Percentiles rank a stretch among this genome's conserved stretches.
These are phyloP conservation scores for Radiomyces spectabilis DNA, from an alignment of 192 early-diverging fungal species.

Conservation along the genomic window DNA sequence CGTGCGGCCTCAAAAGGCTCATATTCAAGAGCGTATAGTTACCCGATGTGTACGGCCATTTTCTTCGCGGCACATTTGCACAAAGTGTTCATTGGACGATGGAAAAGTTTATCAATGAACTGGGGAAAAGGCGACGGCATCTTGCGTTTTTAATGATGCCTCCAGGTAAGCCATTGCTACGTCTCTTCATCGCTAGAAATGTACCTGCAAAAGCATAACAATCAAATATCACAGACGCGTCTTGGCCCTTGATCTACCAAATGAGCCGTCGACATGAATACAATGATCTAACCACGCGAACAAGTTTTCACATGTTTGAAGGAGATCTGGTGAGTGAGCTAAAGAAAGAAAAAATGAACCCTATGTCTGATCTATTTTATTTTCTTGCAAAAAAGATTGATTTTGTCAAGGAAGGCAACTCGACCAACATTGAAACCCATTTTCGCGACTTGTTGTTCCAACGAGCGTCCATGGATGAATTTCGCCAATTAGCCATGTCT, in stretches of 20 bases:
- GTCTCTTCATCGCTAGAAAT: too few species aligned
- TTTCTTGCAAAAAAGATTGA: constrained; percentile 46
- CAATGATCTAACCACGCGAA: constrained; percentile 36
- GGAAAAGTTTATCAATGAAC: constrained; percentile 46
- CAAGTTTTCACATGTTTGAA: constrained; percentile 40
- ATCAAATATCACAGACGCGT: constrained; percentile 38
- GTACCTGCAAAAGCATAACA: too few species aligned
- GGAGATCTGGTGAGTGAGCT: constrained; percentile 31
- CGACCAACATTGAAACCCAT: constrained; percentile 53
- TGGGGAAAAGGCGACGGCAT: constrained; percentile 40
- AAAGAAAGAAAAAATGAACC: constrained; percentile 28
- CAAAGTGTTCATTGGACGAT: constrained; percentile 52
- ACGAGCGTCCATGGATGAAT: constrained; percentile 65
- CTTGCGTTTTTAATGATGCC: constrained; percentile 49
- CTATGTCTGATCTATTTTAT: constrained; percentile 30
- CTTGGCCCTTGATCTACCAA: constrained; percentile 75
- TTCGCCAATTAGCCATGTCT: constrained; percentile 40
- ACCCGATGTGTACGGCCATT: constrained; percentile 42
- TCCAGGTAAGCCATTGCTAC: constrained; percentile 34
- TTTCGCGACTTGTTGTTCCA: constrained; percentile 69
- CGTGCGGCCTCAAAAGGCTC: background rate
- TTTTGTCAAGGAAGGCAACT: constrained; percentile 51
- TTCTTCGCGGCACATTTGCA: constrained; percentile 34
- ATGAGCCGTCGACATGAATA: constrained; percentile 48
- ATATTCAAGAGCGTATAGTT: constrained; percentile 24